phyloP scores from a whole-genome alignment of 148 eudicot genomes.

The Fagopyrum esculentum region DNA sequence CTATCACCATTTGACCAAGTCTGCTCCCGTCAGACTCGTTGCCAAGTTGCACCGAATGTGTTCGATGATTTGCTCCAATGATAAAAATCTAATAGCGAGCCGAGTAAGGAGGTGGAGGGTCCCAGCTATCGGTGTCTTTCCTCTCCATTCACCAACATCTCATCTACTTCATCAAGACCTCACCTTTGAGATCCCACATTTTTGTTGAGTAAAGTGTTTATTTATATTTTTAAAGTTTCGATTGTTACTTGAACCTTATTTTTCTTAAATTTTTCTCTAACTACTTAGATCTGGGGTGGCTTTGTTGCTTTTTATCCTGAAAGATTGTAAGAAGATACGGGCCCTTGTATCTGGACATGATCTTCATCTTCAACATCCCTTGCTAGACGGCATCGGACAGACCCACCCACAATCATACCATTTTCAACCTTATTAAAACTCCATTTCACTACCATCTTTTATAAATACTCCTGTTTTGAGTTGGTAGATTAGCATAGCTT shows the following conservation, averaged over 20 bases:
- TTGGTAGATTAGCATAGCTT: background rate
- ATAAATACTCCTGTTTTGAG: slow-evolving; percentile 2
- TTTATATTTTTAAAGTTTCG: background rate
- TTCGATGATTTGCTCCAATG: slow-evolving; percentile 26
- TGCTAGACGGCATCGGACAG: slow-evolving; percentile 4
- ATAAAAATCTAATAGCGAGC: background rate
- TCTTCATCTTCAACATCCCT: slow-evolving; percentile 9
- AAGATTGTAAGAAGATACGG: slow-evolving; percentile 14
- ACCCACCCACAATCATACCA: background rate
- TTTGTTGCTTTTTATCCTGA: slow-evolving; percentile 16
- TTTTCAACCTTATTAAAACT: background rate
- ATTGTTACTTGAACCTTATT: slow-evolving; percentile 39
- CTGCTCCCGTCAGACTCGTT: background rate
- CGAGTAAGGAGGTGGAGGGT: slow-evolving; percentile 11
- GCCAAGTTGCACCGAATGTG: slow-evolving; percentile 22
- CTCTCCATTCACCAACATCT: slow-evolving; percentile 1
- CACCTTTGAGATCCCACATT: slow-evolving; percentile 1
- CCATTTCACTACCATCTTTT: background rate
- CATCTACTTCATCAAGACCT: slow-evolving; percentile 21
- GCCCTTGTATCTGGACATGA: slow-evolving; percentile 7
- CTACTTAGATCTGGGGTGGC: slow-evolving; percentile 29
- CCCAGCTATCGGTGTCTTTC: background rate
- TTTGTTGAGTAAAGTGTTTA: background rate
- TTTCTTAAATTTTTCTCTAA: slow-evolving; percentile 18
- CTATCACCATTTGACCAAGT: background rate